These are phyloP conservation scores for Arthrobotrys pseudoclavata DNA, from an alignment of 2,329 filamentous ascomycete species.

Conservation along the genomic window DNA sequence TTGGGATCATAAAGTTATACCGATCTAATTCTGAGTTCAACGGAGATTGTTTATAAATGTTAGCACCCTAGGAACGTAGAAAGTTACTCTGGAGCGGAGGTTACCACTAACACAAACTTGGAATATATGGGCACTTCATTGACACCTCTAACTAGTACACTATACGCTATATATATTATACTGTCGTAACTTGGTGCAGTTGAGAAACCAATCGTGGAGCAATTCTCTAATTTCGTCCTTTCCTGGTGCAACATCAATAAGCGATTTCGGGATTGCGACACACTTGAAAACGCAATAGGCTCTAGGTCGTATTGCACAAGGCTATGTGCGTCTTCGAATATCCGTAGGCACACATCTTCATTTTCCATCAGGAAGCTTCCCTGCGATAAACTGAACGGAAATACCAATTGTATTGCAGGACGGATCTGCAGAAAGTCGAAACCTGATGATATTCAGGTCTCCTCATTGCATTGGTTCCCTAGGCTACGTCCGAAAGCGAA, in stretches of 20 bases:
- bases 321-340: neutral
- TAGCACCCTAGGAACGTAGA: neutral
- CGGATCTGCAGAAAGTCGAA: neutral
- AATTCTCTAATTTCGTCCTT: neutral
- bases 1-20: neutral
- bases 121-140: too few relatives aligned
- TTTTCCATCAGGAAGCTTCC: constrained; percentile 1
- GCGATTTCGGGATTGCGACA: neutral
- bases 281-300: neutral
- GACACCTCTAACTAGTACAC: too few relatives aligned
- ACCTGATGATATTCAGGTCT: neutral
- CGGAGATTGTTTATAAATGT: neutral
- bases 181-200: too few relatives aligned
- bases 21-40: neutral
- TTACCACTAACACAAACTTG: too few relatives aligned
- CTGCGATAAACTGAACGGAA: neutral
- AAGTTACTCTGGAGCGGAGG: neutral
- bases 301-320: constrained; percentile 10
- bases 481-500: too few relatives aligned
- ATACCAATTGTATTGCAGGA: neutral
- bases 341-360: neutral
- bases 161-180: too few relatives aligned
- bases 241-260: neutral
- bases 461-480: too few relatives aligned
- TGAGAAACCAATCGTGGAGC: too few relatives aligned